Evolutionary conservation across 129 eudicot genomes (phyloP).

Genomic region (Flaveria ramosissima): DNA sequence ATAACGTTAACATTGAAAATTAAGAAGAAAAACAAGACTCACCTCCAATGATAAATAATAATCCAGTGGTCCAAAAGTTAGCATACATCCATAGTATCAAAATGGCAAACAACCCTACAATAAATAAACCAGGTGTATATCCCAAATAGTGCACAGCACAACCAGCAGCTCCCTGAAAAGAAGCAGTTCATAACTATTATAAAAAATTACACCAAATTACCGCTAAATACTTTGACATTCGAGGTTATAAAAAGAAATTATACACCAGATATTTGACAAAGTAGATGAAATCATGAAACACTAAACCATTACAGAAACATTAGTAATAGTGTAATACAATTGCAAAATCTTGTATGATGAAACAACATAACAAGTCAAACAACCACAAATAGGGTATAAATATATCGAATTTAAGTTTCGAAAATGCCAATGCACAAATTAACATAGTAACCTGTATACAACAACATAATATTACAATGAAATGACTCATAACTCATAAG

Average conservation of each 20-base stretch:
- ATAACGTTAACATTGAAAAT: not conserved
- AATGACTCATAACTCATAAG: not conserved
- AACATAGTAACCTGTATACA: not conserved
- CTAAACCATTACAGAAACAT: not conserved
- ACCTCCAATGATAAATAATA: conserved; percentile 90
- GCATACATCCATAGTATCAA: conserved; percentile 89
- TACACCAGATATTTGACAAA: not conserved
- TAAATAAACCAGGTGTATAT: conserved; percentile 89
- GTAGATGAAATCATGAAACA: not conserved
- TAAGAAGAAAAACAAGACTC: conserved; percentile 22
- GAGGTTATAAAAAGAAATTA: not conserved
- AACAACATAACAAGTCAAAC: not conserved
- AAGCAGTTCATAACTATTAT: conserved; percentile 7
- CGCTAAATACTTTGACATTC: not conserved
- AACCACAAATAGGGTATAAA: not conserved
- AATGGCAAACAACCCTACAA: conserved; percentile 83
- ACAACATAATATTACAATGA: not conserved
- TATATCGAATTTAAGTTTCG: not conserved
- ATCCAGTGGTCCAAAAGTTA: conserved; percentile 92
- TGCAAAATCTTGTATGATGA: not conserved
- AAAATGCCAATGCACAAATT: conserved; percentile 1
- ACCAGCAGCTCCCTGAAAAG: conserved; percentile 82
- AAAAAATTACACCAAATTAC: not conserved
- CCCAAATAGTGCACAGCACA: conserved; percentile 86
- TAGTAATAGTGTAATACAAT: not conserved